Conservation (phyloP, 305 asterid genomes). For the Solanum hybrid region DNA sequence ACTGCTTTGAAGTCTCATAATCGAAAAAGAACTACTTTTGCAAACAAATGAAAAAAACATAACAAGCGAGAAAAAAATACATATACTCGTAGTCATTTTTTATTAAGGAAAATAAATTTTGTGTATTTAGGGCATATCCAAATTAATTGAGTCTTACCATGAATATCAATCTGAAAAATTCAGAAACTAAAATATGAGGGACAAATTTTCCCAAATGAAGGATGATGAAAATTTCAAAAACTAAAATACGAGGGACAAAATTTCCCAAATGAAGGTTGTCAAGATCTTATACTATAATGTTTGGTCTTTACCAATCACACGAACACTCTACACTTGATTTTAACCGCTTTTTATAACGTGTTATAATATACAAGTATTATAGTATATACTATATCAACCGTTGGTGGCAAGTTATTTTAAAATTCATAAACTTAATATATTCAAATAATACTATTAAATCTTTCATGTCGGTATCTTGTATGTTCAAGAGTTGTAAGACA, state of each 20-base stretch:
- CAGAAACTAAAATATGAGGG: background rate
- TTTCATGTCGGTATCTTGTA: background rate
- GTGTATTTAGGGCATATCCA: background rate
- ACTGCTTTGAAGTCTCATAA: background rate
- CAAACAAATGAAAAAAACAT: background rate
- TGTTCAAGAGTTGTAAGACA: background rate
- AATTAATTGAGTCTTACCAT: background rate
- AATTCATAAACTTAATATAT: background rate
- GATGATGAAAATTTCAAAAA: background rate
- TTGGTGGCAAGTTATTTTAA: background rate
- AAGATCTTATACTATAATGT: background rate
- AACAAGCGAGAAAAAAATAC: background rate
- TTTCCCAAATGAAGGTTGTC: background rate
- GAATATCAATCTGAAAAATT: background rate
- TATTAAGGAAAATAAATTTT: background rate
- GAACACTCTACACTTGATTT: background rate
- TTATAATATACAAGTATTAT: background rate
- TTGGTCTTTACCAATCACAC: background rate
- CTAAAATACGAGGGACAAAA: background rate
- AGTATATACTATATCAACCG: background rate
- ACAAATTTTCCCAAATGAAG: background rate
- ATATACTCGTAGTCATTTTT: background rate
- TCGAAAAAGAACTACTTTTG: background rate
- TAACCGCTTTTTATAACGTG: background rate
- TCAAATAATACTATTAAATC: background rate